Evolutionary conservation across 225 moss, liverwort and hornwort species (phyloP).

Genomic region (Pleurozium schreberi): DNA sequence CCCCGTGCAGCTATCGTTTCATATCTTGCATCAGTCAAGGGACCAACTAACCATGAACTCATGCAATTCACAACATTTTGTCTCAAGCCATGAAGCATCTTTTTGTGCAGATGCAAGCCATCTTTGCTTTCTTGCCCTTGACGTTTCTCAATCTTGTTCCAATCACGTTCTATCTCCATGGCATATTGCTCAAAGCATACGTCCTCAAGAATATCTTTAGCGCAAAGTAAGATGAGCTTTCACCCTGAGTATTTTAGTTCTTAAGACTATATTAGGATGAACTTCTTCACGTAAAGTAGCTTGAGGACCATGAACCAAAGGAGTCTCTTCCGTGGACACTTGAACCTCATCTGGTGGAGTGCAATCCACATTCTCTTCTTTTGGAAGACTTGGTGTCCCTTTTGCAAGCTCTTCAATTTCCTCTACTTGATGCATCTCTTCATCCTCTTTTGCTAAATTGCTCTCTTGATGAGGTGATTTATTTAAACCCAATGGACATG

Average conservation of each 20-base stretch:
- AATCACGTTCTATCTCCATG: neutral
- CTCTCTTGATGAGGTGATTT: no score
- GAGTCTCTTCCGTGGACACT: neutral
- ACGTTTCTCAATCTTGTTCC: fast-evolving
- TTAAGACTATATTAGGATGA: neutral
- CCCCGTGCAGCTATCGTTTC: neutral
- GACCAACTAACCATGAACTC: neutral
- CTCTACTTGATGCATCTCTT: no score
- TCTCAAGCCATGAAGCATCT: fast-evolving
- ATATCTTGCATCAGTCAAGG: neutral
- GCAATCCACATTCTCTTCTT: neutral
- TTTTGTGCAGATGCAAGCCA: fast-evolving
- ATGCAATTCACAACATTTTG: neutral
- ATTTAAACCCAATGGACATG: no score
- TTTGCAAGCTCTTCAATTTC: no score
- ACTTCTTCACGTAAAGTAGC: neutral
- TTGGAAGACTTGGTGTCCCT: neutral
- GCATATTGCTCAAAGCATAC: neutral
- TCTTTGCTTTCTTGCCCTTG: neutral
- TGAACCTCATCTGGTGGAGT: no score
- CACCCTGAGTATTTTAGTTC: neutral
- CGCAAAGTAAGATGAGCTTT: neutral
- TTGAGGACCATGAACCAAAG: no score
- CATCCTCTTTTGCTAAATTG: no score
- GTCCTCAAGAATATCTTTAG: neutral